Conservation (phyloP, 768 basidiomycete genomes). For the Russula lepida region DNA sequence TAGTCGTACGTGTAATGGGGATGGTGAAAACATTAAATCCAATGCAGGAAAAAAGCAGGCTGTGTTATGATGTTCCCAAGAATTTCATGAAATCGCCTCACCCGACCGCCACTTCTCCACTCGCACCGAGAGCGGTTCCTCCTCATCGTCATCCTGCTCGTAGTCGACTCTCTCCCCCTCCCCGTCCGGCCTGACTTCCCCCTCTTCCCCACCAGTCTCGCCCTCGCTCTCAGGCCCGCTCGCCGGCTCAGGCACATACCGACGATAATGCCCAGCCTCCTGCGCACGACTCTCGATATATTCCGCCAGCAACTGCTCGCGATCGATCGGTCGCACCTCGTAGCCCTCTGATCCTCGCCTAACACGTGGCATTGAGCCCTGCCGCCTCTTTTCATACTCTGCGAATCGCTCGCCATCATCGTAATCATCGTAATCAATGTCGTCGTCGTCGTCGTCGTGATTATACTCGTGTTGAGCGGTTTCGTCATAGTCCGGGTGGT, state of each 20-base stretch:
- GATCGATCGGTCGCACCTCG: constrained; percentile 52
- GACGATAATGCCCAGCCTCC: constrained; percentile 53
- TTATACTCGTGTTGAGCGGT: constrained; percentile 3
- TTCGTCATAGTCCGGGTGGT: constrained; percentile 60
- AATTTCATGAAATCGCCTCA: constrained; percentile 13
- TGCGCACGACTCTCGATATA: constrained; percentile 49
- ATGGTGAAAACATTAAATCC: no score
- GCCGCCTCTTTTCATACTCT: constrained; percentile 16
- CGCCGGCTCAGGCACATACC: constrained; percentile 54
- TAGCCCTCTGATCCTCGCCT: constrained; percentile 78
- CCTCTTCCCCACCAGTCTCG: neutral
- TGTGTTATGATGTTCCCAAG: no score
- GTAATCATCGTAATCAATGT: constrained; percentile 20
- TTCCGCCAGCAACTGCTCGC: constrained; percentile 55
- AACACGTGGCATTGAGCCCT: constrained; percentile 27
- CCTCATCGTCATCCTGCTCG: constrained; percentile 31
- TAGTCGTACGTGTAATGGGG: neutral
- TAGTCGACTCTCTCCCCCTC: constrained; percentile 32
- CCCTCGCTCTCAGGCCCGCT: constrained; percentile 26
- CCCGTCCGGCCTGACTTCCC: neutral
- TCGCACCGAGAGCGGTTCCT: constrained; percentile 27
- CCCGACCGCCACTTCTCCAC: constrained; percentile 25
- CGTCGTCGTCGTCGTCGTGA: constrained; percentile 16
- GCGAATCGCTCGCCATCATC: constrained; percentile 21
- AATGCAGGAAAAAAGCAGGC: no score